Conservation (phyloP, 768 basidiomycete species). For the Suillus clintonianus region DNA sequence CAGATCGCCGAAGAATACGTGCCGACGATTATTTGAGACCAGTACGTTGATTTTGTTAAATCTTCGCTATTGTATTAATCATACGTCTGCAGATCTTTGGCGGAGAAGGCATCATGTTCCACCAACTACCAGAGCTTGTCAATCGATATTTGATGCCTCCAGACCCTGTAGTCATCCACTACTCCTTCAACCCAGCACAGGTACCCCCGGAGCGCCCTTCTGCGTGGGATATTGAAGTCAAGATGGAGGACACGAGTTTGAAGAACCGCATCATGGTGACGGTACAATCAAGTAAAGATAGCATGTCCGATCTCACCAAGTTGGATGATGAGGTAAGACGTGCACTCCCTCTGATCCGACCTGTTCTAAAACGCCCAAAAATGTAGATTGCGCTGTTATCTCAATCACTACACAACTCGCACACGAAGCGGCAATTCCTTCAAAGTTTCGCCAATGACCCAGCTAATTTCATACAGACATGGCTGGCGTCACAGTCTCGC, state of each 20-base stretch:
- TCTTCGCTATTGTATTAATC: neutral
- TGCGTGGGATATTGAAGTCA: constrained; percentile 88
- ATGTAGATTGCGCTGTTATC: constrained; percentile 77
- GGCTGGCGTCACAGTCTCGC: constrained; percentile 89
- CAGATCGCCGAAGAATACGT: constrained; percentile 68
- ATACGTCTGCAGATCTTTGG: constrained; percentile 59
- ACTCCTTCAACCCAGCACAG: constrained; percentile 63
- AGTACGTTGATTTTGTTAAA: constrained; percentile 38
- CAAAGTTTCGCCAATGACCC: constrained; percentile 81
- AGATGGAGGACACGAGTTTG: constrained; percentile 75
- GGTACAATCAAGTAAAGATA: constrained; percentile 69
- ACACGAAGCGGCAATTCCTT: constrained; percentile 85
- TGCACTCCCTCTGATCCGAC: neutral
- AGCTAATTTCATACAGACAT: constrained; percentile 80
- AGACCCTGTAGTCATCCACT: constrained; percentile 81
- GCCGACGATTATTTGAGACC: constrained; percentile 68
- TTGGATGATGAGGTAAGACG: constrained; percentile 85
- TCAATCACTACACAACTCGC: constrained; percentile 84
- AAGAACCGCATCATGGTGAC: constrained; percentile 80
- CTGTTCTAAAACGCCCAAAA: constrained; percentile 17
- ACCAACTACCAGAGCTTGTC: constrained; percentile 80
- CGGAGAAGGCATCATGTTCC: constrained; percentile 70
- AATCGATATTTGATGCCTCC: constrained; percentile 78
- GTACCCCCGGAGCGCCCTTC: constrained; percentile 68
- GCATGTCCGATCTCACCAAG: constrained; percentile 61